Evolutionary conservation across 371 early-diverging fungal species (phyloP).

Genomic region (Dentiscutata heterogama): DNA sequence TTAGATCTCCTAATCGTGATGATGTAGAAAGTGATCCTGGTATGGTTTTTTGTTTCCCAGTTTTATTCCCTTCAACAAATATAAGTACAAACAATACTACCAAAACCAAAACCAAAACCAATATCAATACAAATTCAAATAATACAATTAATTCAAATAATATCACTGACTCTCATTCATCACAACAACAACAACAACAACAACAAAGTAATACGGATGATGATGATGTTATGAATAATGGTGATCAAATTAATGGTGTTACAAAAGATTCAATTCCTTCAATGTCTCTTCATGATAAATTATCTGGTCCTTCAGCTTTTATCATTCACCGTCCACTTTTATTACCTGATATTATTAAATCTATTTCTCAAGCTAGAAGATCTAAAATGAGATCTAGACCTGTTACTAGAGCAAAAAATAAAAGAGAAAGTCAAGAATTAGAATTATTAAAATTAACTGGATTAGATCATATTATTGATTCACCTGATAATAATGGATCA

Average conservation of each 20-base stretch:
- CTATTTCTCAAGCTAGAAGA: not conserved
- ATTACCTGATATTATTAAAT: slow-evolving; percentile 28
- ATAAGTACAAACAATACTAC: too few species aligned
- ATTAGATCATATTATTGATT: slow-evolving; percentile 13
- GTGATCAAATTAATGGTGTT: too few species aligned
- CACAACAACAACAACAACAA: not conserved
- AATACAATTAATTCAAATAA: not conserved
- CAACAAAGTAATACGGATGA: not conserved
- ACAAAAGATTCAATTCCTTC: too few species aligned
- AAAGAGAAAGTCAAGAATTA: slow-evolving; percentile 26
- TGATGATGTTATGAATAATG: not conserved
- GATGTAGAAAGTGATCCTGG: slow-evolving; percentile 27
- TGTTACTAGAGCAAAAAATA: slow-evolving; percentile 40
- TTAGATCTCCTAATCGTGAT: slow-evolving; percentile 28
- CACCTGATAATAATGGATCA: not conserved
- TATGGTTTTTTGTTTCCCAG: slow-evolving; percentile 40
- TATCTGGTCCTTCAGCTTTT: not conserved
- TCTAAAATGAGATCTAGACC: slow-evolving; percentile 33
- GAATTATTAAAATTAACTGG: not conserved
- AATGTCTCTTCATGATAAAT: not conserved
- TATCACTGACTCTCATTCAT: not conserved
- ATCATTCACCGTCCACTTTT: slow-evolving; percentile 39
- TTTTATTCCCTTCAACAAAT: not conserved
- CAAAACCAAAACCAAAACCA: not conserved
- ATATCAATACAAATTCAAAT: not conserved